Base-by-base conservation (phyloP, 805 yeast species). In the Isabelozyma rhagii region DNA sequence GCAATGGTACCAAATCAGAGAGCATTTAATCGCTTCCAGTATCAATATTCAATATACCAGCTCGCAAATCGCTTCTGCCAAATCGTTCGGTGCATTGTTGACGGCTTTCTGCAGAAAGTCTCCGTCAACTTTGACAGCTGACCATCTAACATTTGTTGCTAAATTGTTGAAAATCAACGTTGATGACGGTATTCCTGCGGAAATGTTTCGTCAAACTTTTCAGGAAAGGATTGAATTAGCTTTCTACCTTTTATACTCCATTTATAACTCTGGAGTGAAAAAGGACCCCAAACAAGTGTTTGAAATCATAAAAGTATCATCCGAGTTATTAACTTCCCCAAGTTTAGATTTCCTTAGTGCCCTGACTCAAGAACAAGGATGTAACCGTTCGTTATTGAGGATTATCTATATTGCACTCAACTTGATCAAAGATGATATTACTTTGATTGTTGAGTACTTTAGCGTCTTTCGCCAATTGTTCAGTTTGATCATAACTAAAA, bases 11-110 rank as follows among this genome's bases (percentile, higher is more conserved):
- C 75, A 76, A 1, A 66, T 80, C 36, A 74, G 83, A 50, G 69
- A 72, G 3, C 79, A 78, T 39, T 75, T 89, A 5, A 64, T 79
- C 2, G 72, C 76, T 1, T 82, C 87, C 1, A 84, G 91, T 51
- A 64, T 83, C 42, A 84, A 85, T 57, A 60, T 83, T 45, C 89
- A 89, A 53, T 77, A 75, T 56, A 76, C 82, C 7, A 77, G 83
- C 40, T 78, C 92, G 1, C 96, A 90, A 58, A 72, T 84, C 13
- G 72, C 81, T 4, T 79, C 87, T 17, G 86, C 89, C 3, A 85
- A 85, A 57, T 79, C 96, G 0, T 83, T 89, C 79, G 91, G 93
- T 45, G 90, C 94, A 1, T 70, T 91, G 34, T 53, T 89, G 18
- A 83, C 93, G 0, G 81, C 93, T 0, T 84, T 71, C 57, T 78